Base-by-base conservation (phyloP, 305 asterid species). In the Rubia balearica region DNA sequence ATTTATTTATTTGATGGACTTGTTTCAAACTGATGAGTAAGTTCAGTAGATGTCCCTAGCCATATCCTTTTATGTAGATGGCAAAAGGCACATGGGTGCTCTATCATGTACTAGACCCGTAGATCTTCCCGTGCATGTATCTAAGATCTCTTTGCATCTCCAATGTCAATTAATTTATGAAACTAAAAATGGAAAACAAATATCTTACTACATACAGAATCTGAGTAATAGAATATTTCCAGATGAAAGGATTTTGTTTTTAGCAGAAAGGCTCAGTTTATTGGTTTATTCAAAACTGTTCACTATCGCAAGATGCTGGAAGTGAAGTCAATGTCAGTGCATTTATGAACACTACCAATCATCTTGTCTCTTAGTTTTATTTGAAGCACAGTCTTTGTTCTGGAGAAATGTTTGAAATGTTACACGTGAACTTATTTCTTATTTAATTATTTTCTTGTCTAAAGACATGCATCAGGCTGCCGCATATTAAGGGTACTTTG, bases 381-480 rank as follows among this genome's bases (percentile, higher is more conserved):
- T 17, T 57, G 33, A 57, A 57, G 30, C 2, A 36, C 3, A 38
- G 49, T 16, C 43, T n/a, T 64, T 16, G 7, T 65, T 33, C 53
- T 65, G 13, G 17, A 40, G 53, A 33, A 16, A 51, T 41, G 45
- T 38, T 63, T 65, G 27, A 38, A 16, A 3, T 40, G 53, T 12
- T n/a, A 19, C n/a, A n/a, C 5, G 8, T 10, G 5, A 8, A 8
- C 24, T 40, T 16, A 7, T 62, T 38, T 64, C 14, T 38, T 33
- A 61, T 61, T 61, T 65, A 3, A 8, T 65, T 65, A 41, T 65
- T 65, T 65, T 21, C 55, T 41, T 42, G 69, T n/a, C 33, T 84
- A 82, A 90, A 94, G 98, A 91, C 98, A 48, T 83, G 90, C 80
- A 89, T 94, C 88, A 85, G 98, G 61, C 89, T 94, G 71, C 85